A percentile compares a stretch with the other conserved stretches of the same genome.
phyloP scores from a whole-genome alignment of 2,329 filamentous ascomycete species.

The Nakataea oryzae region DNA sequence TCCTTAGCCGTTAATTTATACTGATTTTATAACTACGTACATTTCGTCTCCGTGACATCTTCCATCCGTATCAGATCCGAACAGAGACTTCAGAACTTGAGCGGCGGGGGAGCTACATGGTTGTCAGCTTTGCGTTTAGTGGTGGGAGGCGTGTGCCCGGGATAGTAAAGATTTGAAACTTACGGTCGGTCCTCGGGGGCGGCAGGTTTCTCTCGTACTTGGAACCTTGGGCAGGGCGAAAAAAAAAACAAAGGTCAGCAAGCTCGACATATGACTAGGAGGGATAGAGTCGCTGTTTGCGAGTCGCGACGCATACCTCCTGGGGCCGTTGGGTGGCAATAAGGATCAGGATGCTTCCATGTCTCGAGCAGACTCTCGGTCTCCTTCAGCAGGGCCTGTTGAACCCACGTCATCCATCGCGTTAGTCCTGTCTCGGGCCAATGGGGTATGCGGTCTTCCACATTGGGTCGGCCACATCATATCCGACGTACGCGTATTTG shows the following conservation, averaged over 20 bases:
- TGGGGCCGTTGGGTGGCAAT: slow-evolving; percentile 78
- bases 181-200: slow-evolving; percentile 69
- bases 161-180: slow-evolving; percentile 27
- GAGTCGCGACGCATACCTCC: slow-evolving; percentile 56
- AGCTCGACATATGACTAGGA: not conserved
- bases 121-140: slow-evolving; percentile 8
- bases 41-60: not conserved
- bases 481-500: slow-evolving; percentile 28
- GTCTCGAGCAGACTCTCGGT: slow-evolving; percentile 79
- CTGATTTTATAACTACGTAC: not conserved
- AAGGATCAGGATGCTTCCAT: slow-evolving; percentile 98
- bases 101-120: slow-evolving; percentile 34
- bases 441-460: slow-evolving; percentile 7
- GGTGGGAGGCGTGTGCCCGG: not conserved
- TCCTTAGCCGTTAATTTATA: not conserved
- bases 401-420: no score
- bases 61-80: no score
- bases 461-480: not conserved
- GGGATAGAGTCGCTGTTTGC: slow-evolving; percentile 2
- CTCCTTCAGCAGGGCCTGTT: slow-evolving; percentile 73
- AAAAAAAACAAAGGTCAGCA: slow-evolving; percentile 9
- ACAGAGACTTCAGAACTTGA: slow-evolving; percentile 27
- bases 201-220: slow-evolving; percentile 95
- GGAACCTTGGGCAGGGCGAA: slow-evolving; percentile 49
- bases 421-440: not conserved